Conservation (phyloP, 164 flowering plant genomes). For the Protea cynaroides region DNA sequence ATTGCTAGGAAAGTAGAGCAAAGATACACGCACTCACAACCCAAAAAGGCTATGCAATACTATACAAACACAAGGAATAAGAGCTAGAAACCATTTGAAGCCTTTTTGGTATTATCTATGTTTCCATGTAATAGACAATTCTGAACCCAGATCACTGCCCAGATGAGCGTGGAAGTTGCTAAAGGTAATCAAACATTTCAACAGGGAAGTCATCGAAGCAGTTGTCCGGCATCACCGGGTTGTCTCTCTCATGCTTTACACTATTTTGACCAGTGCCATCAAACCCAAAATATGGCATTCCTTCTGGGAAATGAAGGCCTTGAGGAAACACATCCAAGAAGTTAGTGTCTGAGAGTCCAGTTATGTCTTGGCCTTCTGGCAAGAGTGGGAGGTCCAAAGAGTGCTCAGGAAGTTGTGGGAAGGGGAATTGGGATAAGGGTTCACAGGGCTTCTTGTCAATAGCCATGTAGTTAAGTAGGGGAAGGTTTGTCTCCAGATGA, state of each 20-base stretch:
- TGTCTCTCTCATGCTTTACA: conserved; percentile 6
- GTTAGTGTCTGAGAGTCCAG: conserved; percentile 32
- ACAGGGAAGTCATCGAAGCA: conserved; percentile 56
- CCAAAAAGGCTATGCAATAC: too few relatives aligned
- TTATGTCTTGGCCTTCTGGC: conserved; percentile 30
- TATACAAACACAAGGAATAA: too few relatives aligned
- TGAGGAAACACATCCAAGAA: conserved; percentile 28
- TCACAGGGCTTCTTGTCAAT: conserved; percentile 12
- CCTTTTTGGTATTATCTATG: too few relatives aligned
- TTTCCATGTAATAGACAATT: too few relatives aligned
- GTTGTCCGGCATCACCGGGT: conserved; percentile 25
- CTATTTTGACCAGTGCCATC: conserved; percentile 8
- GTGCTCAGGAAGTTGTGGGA: conserved; percentile 18
- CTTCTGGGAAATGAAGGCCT: conserved; percentile 12
- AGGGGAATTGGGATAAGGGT: conserved; percentile 13
- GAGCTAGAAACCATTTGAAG: too few relatives aligned
- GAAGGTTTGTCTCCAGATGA: conserved; percentile 11
- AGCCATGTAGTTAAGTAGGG: conserved; percentile 7
- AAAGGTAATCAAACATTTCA: conserved; percentile 24
- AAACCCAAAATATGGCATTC: conserved; percentile 9
- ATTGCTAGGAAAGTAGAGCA: too few relatives aligned
- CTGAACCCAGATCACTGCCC: conserved; percentile 13
- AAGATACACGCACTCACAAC: too few relatives aligned
- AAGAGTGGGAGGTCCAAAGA: conserved; percentile 24
- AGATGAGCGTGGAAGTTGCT: conserved; percentile 21